Conservation (phyloP, 257 asterid species). For the Solanum medicagineum region DNA sequence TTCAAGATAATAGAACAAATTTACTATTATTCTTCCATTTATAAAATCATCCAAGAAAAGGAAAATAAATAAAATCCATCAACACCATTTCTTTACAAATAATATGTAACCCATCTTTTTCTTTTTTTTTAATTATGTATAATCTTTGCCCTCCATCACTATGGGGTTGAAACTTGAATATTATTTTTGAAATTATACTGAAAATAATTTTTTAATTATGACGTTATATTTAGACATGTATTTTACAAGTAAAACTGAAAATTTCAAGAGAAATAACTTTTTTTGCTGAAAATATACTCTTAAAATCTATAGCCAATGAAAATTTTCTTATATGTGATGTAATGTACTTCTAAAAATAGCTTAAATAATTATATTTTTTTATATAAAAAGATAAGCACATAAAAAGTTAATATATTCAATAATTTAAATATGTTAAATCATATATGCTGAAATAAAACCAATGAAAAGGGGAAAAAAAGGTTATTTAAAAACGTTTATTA, state of each 20-base stretch:
- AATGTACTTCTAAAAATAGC: neutral
- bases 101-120: neutral
- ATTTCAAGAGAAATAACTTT: too few relatives aligned
- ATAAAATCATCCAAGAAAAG: neutral
- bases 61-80: neutral
- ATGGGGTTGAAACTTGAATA: too few relatives aligned
- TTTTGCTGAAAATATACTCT: too few relatives aligned
- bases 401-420: neutral
- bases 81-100: neutral
- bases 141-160: too few relatives aligned
- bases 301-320: neutral
- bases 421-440: neutral
- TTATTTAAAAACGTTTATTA: too few relatives aligned
- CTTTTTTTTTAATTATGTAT: too few relatives aligned
- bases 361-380: neutral
- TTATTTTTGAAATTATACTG: neutral
- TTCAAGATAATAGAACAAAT: neutral
- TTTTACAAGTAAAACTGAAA: neutral
- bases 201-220: neutral
- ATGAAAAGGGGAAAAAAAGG: too few relatives aligned
- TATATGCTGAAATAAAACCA: neutral
- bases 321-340: accelerated
- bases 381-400: neutral
- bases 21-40: neutral
- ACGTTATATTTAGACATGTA: neutral